phyloP scores from a whole-genome alignment of 1,284 basidiomycete genomes.

The Leccinum solheimii region DNA sequence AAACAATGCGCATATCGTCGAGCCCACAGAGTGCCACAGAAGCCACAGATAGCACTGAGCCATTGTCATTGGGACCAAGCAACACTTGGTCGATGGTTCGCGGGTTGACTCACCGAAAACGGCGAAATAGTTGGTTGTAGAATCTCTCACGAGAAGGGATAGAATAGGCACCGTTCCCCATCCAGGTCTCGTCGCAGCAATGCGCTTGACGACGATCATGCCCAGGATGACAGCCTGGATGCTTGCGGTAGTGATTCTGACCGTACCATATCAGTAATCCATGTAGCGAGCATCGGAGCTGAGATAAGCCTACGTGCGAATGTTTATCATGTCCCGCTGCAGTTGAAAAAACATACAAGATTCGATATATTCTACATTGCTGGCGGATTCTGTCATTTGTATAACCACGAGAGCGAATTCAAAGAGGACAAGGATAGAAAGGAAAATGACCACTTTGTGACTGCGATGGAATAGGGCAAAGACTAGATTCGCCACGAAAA shows the following conservation, averaged over 20 bases:
- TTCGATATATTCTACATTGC: conserved; percentile 4
- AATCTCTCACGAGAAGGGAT: conserved; percentile 23
- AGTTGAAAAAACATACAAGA: conserved; percentile 16
- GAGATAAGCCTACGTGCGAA: conserved; percentile 1
- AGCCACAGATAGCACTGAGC: conserved; percentile 7
- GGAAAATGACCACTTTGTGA: conserved; percentile 9
- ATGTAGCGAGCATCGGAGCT: neutral
- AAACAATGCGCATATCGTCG: conserved; percentile 3
- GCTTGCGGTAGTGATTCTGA: conserved; percentile 3
- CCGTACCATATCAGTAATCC: neutral
- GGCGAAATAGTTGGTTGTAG: conserved; percentile 9
- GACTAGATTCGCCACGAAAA: conserved; percentile 11
- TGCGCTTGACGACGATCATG: conserved; percentile 13
- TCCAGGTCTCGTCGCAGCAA: neutral
- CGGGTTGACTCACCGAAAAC: conserved; percentile 17
- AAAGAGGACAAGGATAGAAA: conserved; percentile 14
- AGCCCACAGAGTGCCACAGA: conserved; percentile 1
- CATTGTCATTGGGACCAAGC: neutral
- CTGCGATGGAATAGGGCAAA: conserved; percentile 29
- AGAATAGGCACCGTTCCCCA: conserved; percentile 19
- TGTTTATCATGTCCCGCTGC: neutral
- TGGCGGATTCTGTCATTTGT: neutral
- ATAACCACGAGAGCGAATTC: neutral
- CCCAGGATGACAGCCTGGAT: conserved; percentile 13
- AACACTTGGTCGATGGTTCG: neutral